Conservation (phyloP, 2,329 filamentous ascomycete species). For the Reticulascus tulasneorum region DNA sequence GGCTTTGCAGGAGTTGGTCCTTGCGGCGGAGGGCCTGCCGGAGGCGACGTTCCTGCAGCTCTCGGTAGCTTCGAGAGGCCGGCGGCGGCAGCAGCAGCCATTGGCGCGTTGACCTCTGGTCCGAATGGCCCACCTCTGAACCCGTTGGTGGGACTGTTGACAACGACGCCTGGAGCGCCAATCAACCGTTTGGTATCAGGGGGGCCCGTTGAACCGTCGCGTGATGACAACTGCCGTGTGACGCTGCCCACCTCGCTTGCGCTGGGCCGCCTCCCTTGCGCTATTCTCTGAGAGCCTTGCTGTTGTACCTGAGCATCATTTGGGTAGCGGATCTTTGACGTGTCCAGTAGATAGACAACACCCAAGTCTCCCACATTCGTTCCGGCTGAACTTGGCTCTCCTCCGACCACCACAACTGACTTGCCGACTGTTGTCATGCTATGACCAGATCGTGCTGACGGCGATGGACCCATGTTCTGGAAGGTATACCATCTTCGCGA, state of each 20-base stretch:
- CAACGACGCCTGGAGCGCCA: slow-evolving; percentile 30
- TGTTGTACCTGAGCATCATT: slow-evolving; percentile 58
- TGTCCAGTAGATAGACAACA: slow-evolving; percentile 88
- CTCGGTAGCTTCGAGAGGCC: slow-evolving; percentile 36
- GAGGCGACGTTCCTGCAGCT: slow-evolving; percentile 30
- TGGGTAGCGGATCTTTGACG: slow-evolving; percentile 92
- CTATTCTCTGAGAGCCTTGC: slow-evolving; percentile 27
- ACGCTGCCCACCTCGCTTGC: slow-evolving; percentile 27
- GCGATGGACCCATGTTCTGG: slow-evolving; percentile 97
- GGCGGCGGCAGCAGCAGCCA: slow-evolving; percentile 26
- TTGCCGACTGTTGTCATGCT: slow-evolving; percentile 97
- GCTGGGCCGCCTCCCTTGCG: slow-evolving; percentile 40
- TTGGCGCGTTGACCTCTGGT: slow-evolving; percentile 32
- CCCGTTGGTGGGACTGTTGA: slow-evolving; percentile 36
- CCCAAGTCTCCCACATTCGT: slow-evolving; percentile 80
- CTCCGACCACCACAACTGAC: slow-evolving; percentile 85
- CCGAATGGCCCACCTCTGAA: slow-evolving; percentile 34
- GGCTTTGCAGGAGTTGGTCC: slow-evolving; percentile 50
- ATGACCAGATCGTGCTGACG: slow-evolving; percentile 88
- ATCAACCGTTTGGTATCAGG: slow-evolving; percentile 45
- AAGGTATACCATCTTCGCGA: slow-evolving; percentile 97
- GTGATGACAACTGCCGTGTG: slow-evolving; percentile 35
- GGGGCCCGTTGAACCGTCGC: slow-evolving; percentile 50
- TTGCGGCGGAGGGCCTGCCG: slow-evolving; percentile 46
- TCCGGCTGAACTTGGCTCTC: slow-evolving; percentile 86